Percentiles rank a stretch among this genome's conserved stretches.
These are phyloP conservation scores for Begonia peltatifolia DNA, from an alignment of 306 rosid genomes.

Conservation along the genomic window DNA sequence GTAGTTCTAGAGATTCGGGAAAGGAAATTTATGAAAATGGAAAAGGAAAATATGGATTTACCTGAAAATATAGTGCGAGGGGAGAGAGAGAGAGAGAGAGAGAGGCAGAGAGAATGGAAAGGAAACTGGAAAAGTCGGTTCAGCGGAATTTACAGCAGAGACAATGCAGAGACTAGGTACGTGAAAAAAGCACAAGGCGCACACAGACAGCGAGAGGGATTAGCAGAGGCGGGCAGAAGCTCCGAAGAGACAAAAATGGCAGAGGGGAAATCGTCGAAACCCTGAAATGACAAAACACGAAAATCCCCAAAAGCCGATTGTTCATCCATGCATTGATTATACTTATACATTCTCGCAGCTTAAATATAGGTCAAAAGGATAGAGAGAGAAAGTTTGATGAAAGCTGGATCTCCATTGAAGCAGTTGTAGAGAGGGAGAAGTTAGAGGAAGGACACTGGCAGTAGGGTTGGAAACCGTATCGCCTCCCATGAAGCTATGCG, in stretches of 20 bases:
- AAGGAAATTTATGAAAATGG: background rate
- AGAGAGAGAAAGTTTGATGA: background rate
- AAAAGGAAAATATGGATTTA: conserved; percentile 9
- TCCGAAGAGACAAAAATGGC: conserved; percentile 23
- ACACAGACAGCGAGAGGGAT: conserved; percentile 3
- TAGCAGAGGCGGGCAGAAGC: conserved; percentile 1
- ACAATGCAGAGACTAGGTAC: background rate
- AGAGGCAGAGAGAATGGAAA: background rate
- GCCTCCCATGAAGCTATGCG: too few species aligned
- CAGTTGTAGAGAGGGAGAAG: background rate
- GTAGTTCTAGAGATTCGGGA: conserved; percentile 3
- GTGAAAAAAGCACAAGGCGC: conserved; percentile 4
- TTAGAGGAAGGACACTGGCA: background rate
- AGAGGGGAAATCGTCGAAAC: conserved; percentile 15
- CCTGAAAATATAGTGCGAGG: background rate
- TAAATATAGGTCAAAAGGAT: background rate
- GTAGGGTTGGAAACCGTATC: background rate
- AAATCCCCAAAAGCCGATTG: conserved; percentile 11
- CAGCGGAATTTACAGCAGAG: background rate
- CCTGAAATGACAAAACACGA: conserved; percentile 30
- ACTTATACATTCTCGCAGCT: background rate
- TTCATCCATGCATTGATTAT: conserved; percentile 17
- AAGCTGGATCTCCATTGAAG: too few species aligned
- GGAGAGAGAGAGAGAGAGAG: conserved; percentile 1
- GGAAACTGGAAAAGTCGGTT: background rate